Evolutionary conservation across 1,139 yeast genomes (phyloP), one percentile per base, ranked within the genome.

Genomic region (Candida sp.): DNA sequence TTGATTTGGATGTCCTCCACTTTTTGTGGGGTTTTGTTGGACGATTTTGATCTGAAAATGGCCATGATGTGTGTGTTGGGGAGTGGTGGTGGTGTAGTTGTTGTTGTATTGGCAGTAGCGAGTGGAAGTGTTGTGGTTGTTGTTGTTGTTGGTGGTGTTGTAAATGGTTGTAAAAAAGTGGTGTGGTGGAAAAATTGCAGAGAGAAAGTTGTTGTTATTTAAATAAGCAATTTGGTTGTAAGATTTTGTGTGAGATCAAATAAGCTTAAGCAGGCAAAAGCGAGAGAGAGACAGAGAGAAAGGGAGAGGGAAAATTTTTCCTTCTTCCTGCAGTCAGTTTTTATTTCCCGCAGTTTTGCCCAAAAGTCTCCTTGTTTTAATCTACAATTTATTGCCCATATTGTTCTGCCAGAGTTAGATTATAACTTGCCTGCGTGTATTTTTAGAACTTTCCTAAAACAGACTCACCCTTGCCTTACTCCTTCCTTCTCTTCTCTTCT

Each of bases 11-110:
- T 63, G 28, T 66, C 61, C 2, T 45, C 53, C 5, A 42, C 53
- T 32, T 31, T 46, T 34, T 32, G 48, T 25, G 58, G 54, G 40
- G 54, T 34, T 50, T 54, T 54, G 51, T 47, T 49, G 48, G 55
- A 57, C 7, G 73, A 67, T 50, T 72, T 72, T 51, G 74, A 65
- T 68, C 78, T 72, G 59, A 76, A 76, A 41, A 76, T 69, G 12
- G 76, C 78, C 80, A 75, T 75, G 33, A 39, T 52, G 39, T 8
- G 26, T 27, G 12, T 35, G 8, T 26, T 22, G 12, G 8, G 30
- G 7, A n/a, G 32, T 11, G 6, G 43, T 31, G 44, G 7, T 17
- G 7, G 44, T 42, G 35, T 7, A 33, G 35, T 33, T 33, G 17
- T 7, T n/a, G 11, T n/a, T 34, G 7, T 12, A 3, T 34, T 3